Evolutionary conservation across 371 early-diverging fungal species (phyloP), one percentile per base, ranked within the genome.

Genomic region (Mortierella polycephala): DNA sequence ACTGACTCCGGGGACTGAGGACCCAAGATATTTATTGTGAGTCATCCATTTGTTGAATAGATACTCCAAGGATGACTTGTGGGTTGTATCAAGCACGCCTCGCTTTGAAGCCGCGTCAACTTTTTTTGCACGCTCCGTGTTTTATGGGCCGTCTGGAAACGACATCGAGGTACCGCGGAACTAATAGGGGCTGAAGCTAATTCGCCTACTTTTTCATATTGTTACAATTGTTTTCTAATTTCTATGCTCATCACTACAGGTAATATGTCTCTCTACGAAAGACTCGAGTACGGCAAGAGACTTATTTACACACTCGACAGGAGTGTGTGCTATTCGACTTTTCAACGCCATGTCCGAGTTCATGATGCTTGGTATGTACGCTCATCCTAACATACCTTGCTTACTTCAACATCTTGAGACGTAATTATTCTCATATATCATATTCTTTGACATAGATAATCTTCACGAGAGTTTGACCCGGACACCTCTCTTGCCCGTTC

Each of bases 291-390:
- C 82, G 1, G 83, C 87, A 1, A 41, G 70, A 6, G 69, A 67
- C 6, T 39, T 85, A 7, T 42, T 75, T 30, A 30, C 57, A 14
- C 67, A 71, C 2, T 40, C 60, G 7, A 65, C 64, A 0, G 20
- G 60, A 8, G 85, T 91, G 1, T 88, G 85, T 63, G 93, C 92
- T 0, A 77, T 95, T 21, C 87, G 92, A 7, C 86, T 88, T 1
- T 76, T 91, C 37, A 87, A 90, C 44, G 90, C 90, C 14, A 89
- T 86, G 66, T 85, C 88, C 7, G 95, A 94, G 60, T 88, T 92
- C 63, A 85, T 93, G 81, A 91, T 93, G 93, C 67, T 93, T 20
- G 89, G 83, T 81, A 85, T 64, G 64, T 60, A 37, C 30, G 39
- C 14, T 13, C 41, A 10, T 21, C 0, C 5, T 23, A 42, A 7